phyloP scores from a whole-genome alignment of 495 filamentous ascomycete genomes.

The Annulohypoxylon nitens region DNA sequence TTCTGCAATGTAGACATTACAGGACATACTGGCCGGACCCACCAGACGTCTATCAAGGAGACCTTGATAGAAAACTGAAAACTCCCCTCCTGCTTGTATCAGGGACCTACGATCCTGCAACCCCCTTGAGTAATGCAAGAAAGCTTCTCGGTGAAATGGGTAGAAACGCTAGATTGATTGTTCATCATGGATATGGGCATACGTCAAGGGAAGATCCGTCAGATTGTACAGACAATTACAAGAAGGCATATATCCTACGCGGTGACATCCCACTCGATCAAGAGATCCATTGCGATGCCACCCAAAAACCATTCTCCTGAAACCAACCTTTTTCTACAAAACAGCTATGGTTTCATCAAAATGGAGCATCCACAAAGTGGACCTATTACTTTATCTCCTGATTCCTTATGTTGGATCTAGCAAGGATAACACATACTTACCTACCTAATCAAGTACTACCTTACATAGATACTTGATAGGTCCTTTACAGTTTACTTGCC shows the following conservation, averaged over 20 bases:
- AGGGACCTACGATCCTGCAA: conserved; percentile 62
- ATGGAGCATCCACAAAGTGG: no score
- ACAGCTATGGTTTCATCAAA: no score
- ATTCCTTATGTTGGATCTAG: no score
- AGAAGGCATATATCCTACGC: conserved; percentile 54
- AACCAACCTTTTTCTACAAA: no score
- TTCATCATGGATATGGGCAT: conserved; percentile 63
- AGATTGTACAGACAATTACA: conserved; percentile 56
- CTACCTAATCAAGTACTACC: no score
- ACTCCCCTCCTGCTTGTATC: conserved; percentile 60
- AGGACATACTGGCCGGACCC: conserved; percentile 58
- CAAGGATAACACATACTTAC: no score
- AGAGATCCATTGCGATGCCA: no score
- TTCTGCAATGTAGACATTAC: conserved; percentile 60
- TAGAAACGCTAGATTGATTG: conserved; percentile 57
- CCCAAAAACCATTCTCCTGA: no score
- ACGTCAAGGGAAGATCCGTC: conserved; percentile 56
- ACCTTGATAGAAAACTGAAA: conserved; percentile 56
- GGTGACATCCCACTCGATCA: conserved; percentile 18
- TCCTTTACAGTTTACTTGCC: no score
- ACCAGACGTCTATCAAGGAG: conserved; percentile 59
- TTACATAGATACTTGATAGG: no score
- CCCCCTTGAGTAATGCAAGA: conserved; percentile 60
- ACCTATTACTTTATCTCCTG: no score
- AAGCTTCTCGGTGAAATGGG: conserved; percentile 59